Conservation (phyloP, 2,329 filamentous ascomycete species). For the Venturia nashicola region DNA sequence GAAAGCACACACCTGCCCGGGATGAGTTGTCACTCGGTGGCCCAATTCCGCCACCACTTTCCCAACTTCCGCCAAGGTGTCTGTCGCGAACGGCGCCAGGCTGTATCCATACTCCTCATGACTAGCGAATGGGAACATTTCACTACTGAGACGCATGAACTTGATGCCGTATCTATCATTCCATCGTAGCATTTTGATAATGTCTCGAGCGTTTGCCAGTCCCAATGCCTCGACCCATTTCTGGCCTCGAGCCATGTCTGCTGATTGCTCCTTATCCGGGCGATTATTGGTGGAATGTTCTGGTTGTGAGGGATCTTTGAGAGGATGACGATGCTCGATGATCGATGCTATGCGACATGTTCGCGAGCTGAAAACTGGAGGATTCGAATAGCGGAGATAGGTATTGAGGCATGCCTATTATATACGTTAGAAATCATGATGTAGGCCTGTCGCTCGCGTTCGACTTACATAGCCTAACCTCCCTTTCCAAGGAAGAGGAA, state of each 20-base stretch:
- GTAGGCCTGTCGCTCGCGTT: constrained; percentile 12
- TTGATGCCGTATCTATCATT: constrained; percentile 86
- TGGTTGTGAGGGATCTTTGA: constrained; percentile 61
- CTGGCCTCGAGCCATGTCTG: constrained; percentile 54
- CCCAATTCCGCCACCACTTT: constrained; percentile 64
- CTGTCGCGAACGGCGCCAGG: constrained; percentile 69
- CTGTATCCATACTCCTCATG: constrained; percentile 80
- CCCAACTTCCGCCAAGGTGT: constrained; percentile 64
- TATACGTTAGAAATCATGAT: not conserved
- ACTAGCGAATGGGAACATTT: constrained; percentile 95
- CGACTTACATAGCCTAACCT: constrained; percentile 65
- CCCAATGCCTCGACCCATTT: constrained; percentile 66
- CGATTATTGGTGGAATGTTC: constrained; percentile 78
- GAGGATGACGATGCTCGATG: constrained; percentile 72
- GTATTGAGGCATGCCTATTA: constrained; percentile 76
- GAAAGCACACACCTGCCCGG: constrained; percentile 49
- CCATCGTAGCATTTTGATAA: constrained; percentile 79
- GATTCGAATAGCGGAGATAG: constrained; percentile 69
- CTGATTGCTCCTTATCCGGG: constrained; percentile 59
- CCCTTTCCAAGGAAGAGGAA: constrained; percentile 85
- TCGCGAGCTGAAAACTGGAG: constrained; percentile 78
- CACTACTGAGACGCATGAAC: constrained; percentile 83
- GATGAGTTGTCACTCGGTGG: constrained; percentile 81
- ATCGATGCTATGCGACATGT: constrained; percentile 89
- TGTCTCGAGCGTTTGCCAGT: constrained; percentile 69